A percentile compares a stretch with the other conserved stretches of the same genome.
Evolutionary conservation across 164 flowering plant species (phyloP).

Genomic region (Kingdonia uniflora): DNA sequence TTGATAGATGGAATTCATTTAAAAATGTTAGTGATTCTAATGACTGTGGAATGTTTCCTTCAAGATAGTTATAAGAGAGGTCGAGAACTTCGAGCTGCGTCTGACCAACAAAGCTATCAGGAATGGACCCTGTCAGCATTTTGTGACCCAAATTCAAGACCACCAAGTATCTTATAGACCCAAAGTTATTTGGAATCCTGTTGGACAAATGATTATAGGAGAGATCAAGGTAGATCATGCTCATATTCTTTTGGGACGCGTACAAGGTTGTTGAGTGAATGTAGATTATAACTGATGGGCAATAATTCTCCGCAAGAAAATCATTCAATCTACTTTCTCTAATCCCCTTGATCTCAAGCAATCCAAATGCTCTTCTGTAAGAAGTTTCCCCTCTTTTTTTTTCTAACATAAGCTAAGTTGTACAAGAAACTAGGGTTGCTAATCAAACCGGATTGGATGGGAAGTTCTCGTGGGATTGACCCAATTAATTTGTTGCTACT

Average conservation of each 20-base stretch:
- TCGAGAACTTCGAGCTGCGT: conserved; percentile 55
- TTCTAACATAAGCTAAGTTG: conserved; percentile 71
- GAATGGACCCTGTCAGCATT: conserved; percentile 46
- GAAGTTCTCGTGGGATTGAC: conserved; percentile 43
- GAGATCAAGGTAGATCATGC: conserved; percentile 79
- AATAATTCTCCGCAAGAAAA: conserved; percentile 52
- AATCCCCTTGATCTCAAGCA: conserved; percentile 72
- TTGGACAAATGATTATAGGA: conserved; percentile 71
- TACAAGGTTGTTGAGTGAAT: conserved; percentile 51
- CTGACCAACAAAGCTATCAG: conserved; percentile 51
- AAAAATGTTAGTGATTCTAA: conserved; percentile 59
- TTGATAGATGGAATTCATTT: conserved; percentile 75
- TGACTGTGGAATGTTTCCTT: conserved; percentile 57
- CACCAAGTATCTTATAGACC: conserved; percentile 51
- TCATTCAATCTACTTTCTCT: conserved; percentile 36
- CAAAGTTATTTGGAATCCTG: conserved; percentile 46
- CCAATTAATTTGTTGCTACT: conserved; percentile 65
- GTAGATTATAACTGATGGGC: conserved; percentile 67
- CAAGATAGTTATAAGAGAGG: conserved; percentile 62
- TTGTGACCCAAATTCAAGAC: conserved; percentile 80
- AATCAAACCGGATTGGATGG: conserved; percentile 49
- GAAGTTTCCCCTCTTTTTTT: conserved; percentile 78
- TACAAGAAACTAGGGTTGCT: conserved; percentile 61
- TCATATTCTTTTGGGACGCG: conserved; percentile 47
- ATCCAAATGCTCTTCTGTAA: conserved; percentile 81